Conservation (phyloP, 2,329 filamentous ascomycete species). For the Epichloe brachyelytri region DNA sequence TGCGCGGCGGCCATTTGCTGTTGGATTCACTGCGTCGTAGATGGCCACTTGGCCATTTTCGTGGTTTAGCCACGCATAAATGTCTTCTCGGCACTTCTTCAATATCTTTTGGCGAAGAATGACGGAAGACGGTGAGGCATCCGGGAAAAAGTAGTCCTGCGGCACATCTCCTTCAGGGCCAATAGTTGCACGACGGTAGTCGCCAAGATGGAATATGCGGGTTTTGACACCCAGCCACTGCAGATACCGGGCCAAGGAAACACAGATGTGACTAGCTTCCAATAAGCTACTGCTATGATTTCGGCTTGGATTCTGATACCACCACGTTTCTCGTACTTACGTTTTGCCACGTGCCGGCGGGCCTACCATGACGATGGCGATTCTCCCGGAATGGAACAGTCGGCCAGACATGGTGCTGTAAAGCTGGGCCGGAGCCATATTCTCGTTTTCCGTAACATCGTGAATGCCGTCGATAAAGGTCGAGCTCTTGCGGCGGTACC, state of each 20-base stretch:
- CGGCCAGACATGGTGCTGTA: conserved; percentile 97
- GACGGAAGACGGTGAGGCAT: conserved; percentile 85
- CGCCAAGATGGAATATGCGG: conserved; percentile 90
- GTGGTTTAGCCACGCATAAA: conserved; percentile 90
- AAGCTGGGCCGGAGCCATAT: conserved; percentile 87
- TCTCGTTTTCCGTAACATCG: conserved; percentile 67
- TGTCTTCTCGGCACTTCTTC: conserved; percentile 93
- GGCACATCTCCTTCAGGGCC: conserved; percentile 74
- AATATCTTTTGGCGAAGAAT: conserved; percentile 92
- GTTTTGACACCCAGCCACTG: conserved; percentile 98
- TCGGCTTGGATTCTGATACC: not conserved
- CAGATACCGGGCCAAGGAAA: conserved; percentile 86
- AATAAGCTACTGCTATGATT: not conserved
- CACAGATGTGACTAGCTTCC: conserved; percentile 65
- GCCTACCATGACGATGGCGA: conserved; percentile 94
- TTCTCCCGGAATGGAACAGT: conserved; percentile 91
- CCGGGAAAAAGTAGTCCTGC: conserved; percentile 95
- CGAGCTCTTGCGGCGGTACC: conserved; percentile 83
- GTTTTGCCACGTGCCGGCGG: conserved; percentile 93
- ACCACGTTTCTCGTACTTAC: conserved; percentile 31
- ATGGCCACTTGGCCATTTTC: conserved; percentile 98
- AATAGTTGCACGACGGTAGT: conserved; percentile 87
- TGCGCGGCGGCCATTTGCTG: conserved; percentile 66
- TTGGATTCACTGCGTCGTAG: conserved; percentile 94
- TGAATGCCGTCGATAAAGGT: conserved; percentile 97